Evolutionary conservation across 164 flowering plant species (phyloP).

Genomic region (Chloranthus sessilifolius): DNA sequence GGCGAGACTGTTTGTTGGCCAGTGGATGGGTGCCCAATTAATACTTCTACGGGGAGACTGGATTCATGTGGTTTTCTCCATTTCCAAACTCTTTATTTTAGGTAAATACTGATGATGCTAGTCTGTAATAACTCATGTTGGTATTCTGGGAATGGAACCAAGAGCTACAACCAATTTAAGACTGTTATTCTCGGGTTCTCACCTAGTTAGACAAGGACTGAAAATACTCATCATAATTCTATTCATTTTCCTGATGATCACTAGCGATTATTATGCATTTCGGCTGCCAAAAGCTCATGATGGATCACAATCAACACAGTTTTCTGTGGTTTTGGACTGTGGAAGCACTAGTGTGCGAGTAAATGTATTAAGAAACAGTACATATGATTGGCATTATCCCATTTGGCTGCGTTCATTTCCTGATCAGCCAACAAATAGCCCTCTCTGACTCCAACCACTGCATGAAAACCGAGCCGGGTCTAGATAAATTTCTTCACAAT

Average conservation of each 20-base stretch:
- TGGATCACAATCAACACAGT: slow-evolving; percentile 23
- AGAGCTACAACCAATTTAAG: background rate
- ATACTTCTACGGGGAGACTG: background rate
- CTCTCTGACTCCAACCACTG: slow-evolving; percentile 39
- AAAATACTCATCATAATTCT: slow-evolving; percentile 21
- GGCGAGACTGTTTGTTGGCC: background rate
- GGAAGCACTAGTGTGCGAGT: slow-evolving; percentile 76
- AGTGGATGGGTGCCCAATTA: background rate
- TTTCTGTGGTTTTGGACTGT: slow-evolving; percentile 69
- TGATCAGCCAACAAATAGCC: slow-evolving; percentile 25
- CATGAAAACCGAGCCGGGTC: slow-evolving; percentile 69
- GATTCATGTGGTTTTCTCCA: background rate
- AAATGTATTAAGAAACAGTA: slow-evolving; percentile 25
- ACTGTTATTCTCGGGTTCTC: background rate
- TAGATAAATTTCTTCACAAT: slow-evolving; percentile 51
- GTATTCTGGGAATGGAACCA: background rate
- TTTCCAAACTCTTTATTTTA: background rate
- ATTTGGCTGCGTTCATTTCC: slow-evolving; percentile 45
- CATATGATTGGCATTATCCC: slow-evolving; percentile 23
- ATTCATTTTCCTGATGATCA: slow-evolving; percentile 15
- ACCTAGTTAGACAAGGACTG: slow-evolving; percentile 6
- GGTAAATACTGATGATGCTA: background rate
- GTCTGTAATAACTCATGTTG: background rate
- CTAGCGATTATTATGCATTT: slow-evolving; percentile 15
- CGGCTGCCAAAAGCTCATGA: background rate